phyloP scores from a whole-genome alignment of 1,139 yeast genomes.

The Geotrichum candidum region DNA sequence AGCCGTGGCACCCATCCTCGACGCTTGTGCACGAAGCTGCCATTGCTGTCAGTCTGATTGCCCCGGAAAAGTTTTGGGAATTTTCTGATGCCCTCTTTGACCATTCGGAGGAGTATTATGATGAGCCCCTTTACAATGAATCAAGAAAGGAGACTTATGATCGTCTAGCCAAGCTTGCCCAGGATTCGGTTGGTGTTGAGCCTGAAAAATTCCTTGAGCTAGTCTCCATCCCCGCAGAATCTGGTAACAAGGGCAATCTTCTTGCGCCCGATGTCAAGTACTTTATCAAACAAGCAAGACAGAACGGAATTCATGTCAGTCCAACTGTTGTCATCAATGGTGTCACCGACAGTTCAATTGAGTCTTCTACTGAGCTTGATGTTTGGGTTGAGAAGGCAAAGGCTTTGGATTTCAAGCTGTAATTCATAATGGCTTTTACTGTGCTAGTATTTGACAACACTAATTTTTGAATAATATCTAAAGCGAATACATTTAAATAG shows the following conservation, averaged over 20 bases:
- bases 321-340: constrained; percentile 81
- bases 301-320: constrained; percentile 74
- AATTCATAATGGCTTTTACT: not conserved
- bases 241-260: constrained; percentile 51
- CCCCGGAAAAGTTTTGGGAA: constrained; percentile 58
- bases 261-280: constrained; percentile 62
- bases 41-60: constrained; percentile 56
- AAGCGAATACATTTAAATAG: not conserved
- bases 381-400: constrained; percentile 17
- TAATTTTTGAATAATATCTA: not conserved
- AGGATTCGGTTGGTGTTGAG: constrained; percentile 34
- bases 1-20: constrained; percentile 84
- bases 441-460: not conserved
- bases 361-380: constrained; percentile 34
- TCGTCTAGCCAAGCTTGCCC: constrained; percentile 50
- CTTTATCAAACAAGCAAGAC: constrained; percentile 66
- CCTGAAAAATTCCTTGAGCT: constrained; percentile 28
- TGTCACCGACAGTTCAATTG: constrained; percentile 42
- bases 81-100: constrained; percentile 51
- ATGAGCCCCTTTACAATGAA: constrained; percentile 50
- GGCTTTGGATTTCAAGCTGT: not conserved
- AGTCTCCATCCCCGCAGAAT: constrained; percentile 29
- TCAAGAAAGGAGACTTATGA: constrained; percentile 54
- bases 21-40: constrained; percentile 65
- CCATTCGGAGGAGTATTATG: constrained; percentile 45